Conservation (phyloP, 176 grass and related monocot genomes). For the Oryza glaberrima region DNA sequence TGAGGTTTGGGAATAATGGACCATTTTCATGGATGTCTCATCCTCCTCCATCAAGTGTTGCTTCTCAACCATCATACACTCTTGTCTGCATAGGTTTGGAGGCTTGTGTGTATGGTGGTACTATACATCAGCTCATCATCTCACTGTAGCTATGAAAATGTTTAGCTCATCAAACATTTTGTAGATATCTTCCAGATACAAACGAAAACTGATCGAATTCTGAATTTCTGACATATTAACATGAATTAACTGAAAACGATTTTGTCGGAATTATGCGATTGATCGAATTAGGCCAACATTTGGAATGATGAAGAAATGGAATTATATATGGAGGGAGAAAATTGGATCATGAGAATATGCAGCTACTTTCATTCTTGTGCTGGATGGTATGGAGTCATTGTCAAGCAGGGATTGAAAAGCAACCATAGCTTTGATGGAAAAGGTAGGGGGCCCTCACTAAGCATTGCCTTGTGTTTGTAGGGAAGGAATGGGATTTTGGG, state of each 20-base stretch:
- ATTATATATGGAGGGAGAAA: neutral
- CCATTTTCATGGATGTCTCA: neutral
- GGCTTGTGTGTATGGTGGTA: neutral
- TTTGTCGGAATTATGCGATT: neutral
- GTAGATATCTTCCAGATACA: neutral
- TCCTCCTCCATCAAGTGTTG: neutral
- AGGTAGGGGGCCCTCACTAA: neutral
- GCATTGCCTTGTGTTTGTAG: neutral
- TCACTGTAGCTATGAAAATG: neutral
- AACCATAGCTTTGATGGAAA: neutral
- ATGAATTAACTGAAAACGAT: neutral
- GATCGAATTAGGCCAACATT: neutral
- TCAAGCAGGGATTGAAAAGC: neutral
- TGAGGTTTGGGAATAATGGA: neutral
- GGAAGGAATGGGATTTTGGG: neutral
- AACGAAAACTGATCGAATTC: neutral
- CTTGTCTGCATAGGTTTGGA: neutral
- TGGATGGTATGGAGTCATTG: conserved; percentile 29
- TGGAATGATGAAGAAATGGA: neutral
- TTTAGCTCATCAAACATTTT: neutral
- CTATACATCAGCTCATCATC: neutral
- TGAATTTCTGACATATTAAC: neutral
- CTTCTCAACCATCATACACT: neutral
- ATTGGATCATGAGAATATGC: neutral
- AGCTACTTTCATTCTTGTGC: neutral